phyloP scores from a whole-genome alignment of 306 rosid species.

The Inga oerstediana region DNA sequence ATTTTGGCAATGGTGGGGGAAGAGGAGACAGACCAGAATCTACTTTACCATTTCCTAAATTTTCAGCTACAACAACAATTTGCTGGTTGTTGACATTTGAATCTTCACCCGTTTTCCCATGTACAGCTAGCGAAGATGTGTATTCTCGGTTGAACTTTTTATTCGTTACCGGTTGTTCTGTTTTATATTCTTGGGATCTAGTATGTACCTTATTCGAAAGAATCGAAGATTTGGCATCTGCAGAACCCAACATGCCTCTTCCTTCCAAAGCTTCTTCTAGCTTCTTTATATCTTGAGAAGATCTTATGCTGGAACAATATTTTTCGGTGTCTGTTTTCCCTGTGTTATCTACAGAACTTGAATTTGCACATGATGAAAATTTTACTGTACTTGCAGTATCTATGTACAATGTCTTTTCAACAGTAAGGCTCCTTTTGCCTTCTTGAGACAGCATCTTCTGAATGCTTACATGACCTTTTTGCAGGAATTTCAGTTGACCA shows the following conservation, averaged over 20 bases:
- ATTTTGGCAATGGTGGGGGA: slow-evolving; percentile 82
- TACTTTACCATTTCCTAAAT: slow-evolving; percentile 32
- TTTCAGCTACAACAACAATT: slow-evolving; percentile 42
- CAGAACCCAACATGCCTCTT: slow-evolving; percentile 21
- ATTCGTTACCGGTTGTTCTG: neutral
- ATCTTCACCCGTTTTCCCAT: slow-evolving; percentile 36
- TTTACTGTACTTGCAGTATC: slow-evolving; percentile 59
- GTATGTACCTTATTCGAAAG: slow-evolving; percentile 30
- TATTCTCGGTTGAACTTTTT: slow-evolving; percentile 23
- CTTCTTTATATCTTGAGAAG: slow-evolving; percentile 50
- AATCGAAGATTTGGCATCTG: slow-evolving; percentile 31
- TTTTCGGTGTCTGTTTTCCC: neutral
- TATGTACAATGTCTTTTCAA: slow-evolving; percentile 70
- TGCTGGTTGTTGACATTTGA: slow-evolving; percentile 35
- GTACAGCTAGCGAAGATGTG: slow-evolving; percentile 40
- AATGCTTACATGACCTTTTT: slow-evolving; percentile 34
- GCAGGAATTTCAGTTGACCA: slow-evolving; percentile 27
- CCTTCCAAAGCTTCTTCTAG: slow-evolving; percentile 38
- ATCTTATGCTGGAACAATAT: slow-evolving; percentile 36
- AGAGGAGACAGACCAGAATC: slow-evolving; percentile 42
- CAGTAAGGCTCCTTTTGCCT: slow-evolving; percentile 42
- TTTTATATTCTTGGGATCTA: slow-evolving; percentile 38
- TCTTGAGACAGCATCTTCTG: slow-evolving; percentile 42
- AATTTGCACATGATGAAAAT: slow-evolving; percentile 40
- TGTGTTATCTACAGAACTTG: slow-evolving; percentile 38